These are phyloP conservation scores for Ophidiomyces ophidiicola DNA, from an alignment of 2,329 filamentous ascomycete species.

Conservation along the genomic window DNA sequence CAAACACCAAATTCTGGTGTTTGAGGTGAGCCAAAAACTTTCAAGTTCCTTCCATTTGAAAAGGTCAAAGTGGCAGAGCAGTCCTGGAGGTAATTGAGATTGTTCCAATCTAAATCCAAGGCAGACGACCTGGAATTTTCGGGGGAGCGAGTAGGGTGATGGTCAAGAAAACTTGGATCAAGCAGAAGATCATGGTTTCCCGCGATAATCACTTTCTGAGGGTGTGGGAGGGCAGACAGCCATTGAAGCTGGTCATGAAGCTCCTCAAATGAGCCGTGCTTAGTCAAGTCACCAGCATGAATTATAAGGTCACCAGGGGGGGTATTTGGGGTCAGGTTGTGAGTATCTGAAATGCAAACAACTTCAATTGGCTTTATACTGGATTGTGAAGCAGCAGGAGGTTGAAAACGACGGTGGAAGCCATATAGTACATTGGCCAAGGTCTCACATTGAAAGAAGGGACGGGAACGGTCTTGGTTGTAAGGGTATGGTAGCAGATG, in stretches of 20 bases:
- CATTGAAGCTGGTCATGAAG: constrained; percentile 32
- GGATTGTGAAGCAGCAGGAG: neutral
- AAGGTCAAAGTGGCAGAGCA: constrained; percentile 14
- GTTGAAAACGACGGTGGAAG: neutral
- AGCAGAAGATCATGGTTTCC: constrained; percentile 37
- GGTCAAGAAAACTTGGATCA: constrained; percentile 14
- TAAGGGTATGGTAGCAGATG: constrained; percentile 4
- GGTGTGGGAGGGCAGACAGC: constrained; percentile 32
- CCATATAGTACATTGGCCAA: constrained; percentile 7
- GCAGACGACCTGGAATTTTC: constrained; percentile 10
- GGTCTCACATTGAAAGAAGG: neutral
- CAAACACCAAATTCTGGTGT: constrained; percentile 17
- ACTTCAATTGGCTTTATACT: constrained; percentile 8
- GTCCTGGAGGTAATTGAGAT: constrained; percentile 17
- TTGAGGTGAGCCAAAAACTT: constrained; percentile 17
- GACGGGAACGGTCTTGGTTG: neutral
- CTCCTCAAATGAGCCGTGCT: constrained; percentile 32
- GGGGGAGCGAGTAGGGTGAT: constrained; percentile 13
- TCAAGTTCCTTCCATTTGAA: constrained; percentile 8
- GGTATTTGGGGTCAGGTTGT: constrained; percentile 29
- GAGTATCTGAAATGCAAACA: constrained; percentile 35
- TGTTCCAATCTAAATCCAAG: constrained; percentile 16
- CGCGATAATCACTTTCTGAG: constrained; percentile 36
- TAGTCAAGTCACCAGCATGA: constrained; percentile 39
- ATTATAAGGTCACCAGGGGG: constrained; percentile 37